Evolutionary conservation across 805 yeast genomes (phyloP).

Genomic region (Cyberlindnera subsufficiens): DNA sequence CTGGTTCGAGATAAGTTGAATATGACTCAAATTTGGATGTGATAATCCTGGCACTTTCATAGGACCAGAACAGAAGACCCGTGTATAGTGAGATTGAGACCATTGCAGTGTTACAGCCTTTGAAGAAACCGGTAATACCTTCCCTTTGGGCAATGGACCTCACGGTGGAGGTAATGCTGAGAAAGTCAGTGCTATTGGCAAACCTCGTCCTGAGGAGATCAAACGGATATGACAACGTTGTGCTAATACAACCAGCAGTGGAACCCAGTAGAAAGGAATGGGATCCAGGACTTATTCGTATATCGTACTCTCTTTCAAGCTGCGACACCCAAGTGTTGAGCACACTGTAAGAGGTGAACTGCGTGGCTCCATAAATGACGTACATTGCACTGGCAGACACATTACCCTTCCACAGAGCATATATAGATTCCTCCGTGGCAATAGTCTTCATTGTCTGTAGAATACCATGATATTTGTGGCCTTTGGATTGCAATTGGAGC

Average conservation of each 20-base stretch:
- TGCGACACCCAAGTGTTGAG: slow-evolving; percentile 40
- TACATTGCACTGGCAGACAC: slow-evolving; percentile 88
- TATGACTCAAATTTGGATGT: slow-evolving; percentile 8
- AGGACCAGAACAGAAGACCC: slow-evolving; percentile 70
- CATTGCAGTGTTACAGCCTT: slow-evolving; percentile 45
- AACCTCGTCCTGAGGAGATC: slow-evolving; percentile 85
- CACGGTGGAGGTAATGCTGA: slow-evolving; percentile 22
- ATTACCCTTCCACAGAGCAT: slow-evolving; percentile 94
- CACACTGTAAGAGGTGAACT: slow-evolving; percentile 67
- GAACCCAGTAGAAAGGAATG: slow-evolving; percentile 59
- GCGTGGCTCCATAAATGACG: slow-evolving; percentile 76
- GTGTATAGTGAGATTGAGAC: slow-evolving; percentile 63
- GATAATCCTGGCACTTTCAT: slow-evolving; percentile 34
- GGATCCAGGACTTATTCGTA: slow-evolving; percentile 19
- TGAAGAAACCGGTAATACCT: slow-evolving; percentile 42
- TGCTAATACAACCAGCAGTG: slow-evolving; percentile 70
- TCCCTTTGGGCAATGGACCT: slow-evolving; percentile 30
- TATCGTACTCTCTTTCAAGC: slow-evolving; percentile 18
- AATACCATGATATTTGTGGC: slow-evolving; percentile 30
- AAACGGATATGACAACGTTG: slow-evolving; percentile 76
- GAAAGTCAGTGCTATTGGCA: slow-evolving; percentile 49
- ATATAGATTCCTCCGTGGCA: slow-evolving; percentile 56
- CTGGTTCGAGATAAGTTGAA: slow-evolving; percentile 35
- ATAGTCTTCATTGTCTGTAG: slow-evolving; percentile 36
- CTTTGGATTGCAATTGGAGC: slow-evolving; percentile 49